Conservation (phyloP, 495 filamentous ascomycete species). For the Penicillium manginii region DNA sequence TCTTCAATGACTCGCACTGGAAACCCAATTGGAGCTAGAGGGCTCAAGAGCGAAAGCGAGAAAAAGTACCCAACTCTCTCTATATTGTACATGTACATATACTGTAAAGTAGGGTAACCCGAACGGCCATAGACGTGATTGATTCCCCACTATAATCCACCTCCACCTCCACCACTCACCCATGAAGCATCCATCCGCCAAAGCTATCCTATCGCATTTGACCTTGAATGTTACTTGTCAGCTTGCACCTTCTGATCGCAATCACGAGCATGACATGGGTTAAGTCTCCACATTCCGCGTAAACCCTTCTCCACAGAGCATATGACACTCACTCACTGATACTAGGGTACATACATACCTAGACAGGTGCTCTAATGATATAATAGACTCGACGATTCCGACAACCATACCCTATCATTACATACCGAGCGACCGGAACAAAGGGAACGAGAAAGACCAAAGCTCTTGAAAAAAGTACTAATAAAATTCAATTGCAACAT, state of each 20-base stretch:
- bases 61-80: too few relatives aligned
- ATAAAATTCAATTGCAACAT: not conserved
- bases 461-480: not conserved
- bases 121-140: not conserved
- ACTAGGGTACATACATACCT: too few relatives aligned
- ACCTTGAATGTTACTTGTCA: not conserved
- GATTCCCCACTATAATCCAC: not conserved
- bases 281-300: conserved; percentile 2
- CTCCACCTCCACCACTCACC: not conserved
- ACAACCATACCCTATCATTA: not conserved
- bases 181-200: not conserved
- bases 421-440: not conserved
- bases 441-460: not conserved
- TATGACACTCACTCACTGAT: too few relatives aligned
- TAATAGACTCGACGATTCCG: not conserved
- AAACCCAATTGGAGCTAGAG: not conserved
- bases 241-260: not conserved
- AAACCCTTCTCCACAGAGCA: not conserved
- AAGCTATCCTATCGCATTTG: not conserved
- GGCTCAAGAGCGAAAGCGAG: too few relatives aligned
- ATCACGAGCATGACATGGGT: not conserved
- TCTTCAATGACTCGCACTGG: not conserved
- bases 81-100: too few relatives aligned
- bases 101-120: not conserved
- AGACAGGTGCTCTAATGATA: not conserved